Evolutionary conservation across 768 basidiomycete genomes (phyloP), one percentile per base, ranked within the genome.

Genomic region (Pulveroboletus sp.): DNA sequence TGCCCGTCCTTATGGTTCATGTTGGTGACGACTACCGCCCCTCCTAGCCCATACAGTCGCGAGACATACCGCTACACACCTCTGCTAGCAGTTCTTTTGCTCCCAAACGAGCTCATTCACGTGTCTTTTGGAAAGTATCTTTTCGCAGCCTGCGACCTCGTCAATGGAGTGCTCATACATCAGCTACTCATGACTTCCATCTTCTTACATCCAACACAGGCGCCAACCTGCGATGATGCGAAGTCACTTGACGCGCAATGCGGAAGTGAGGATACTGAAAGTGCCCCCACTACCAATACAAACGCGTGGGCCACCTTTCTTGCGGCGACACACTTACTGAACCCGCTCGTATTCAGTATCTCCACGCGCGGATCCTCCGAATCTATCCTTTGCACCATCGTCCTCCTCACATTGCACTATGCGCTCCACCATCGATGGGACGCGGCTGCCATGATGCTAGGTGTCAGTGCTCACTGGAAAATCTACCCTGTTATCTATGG

Each of bases 1-100:
- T 39, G 9, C 14, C 8, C 21, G 14, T 41, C 43, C 26, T 32
- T 8, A 8, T 46, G 6, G 21, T 26, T 46, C 6, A 42, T n/a
- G 17, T 45, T 45, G 46, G 35, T 43, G 50, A 37, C 36, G 14
- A 30, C 49, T 31, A 50, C 46, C 21, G 21, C 21, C 21, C 21
- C 21, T 21, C 21, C 47, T 60, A 97, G 91, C 62, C 96, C 96
- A 8, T 99, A 98, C 66, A 78, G 75, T 10, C 79, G 96, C 36
- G 81, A 88, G 57, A 99, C 96, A 1, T 99, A 95, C 66, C 88
- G 96, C 17, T 99, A 99, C 67, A 98, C 96, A 0, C 96, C 96
- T 7, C 71, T 99, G 30, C 78, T 99, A 11, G 89, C 96, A 3
- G 65, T 91, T 4, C 67, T 96, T 14, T 71, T 97, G 26, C 73